phyloP scores from a whole-genome alignment of 169 alveolate species.

The Plasmodium cynomolgi region DNA sequence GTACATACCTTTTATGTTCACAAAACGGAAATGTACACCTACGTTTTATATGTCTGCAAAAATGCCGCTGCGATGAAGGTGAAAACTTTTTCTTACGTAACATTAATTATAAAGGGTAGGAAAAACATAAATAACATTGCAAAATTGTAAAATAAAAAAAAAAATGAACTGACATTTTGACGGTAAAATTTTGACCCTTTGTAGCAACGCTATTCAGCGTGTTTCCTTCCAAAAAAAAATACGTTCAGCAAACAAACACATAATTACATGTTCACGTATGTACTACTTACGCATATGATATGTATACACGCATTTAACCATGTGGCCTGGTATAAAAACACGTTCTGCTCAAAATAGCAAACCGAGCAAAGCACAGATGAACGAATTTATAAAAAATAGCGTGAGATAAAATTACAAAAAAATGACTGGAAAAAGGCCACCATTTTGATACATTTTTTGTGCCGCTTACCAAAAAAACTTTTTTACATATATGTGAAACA shows the following conservation, averaged over 20 bases:
- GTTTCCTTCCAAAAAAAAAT: neutral
- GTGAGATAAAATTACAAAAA: too few species aligned
- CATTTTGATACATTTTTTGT: neutral
- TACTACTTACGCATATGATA: neutral
- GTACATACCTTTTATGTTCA: neutral
- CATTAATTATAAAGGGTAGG: neutral
- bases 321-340: neutral
- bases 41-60: neutral
- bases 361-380: neutral
- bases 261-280: neutral
- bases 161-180: neutral
- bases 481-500: neutral
- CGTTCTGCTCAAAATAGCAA: neutral
- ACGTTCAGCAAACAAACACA: neutral
- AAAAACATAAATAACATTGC: neutral
- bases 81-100: neutral
- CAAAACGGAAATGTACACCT: neutral
- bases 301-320: neutral
- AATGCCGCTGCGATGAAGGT: neutral
- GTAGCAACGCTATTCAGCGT: neutral
- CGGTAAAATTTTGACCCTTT: neutral
- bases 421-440: neutral
- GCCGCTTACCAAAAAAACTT: neutral
- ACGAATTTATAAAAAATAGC: neutral
- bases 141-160: too few species aligned